phyloP scores from a whole-genome alignment of 2,329 filamentous ascomycete species.

The Apiospora koreana region DNA sequence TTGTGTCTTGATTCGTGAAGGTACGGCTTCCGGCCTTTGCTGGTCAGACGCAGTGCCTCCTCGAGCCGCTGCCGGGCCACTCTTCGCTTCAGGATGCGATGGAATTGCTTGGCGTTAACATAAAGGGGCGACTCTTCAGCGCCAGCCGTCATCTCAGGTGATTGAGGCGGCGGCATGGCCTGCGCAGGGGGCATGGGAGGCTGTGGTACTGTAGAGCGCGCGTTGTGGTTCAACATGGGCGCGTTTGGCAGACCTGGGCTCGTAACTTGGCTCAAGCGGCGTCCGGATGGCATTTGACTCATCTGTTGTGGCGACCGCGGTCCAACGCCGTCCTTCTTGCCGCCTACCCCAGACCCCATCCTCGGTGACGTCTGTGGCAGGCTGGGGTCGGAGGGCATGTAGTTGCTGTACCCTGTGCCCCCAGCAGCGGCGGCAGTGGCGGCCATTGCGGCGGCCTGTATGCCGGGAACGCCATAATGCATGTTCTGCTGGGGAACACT shows the following conservation, averaged over 20 bases:
- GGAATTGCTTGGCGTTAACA: slow-evolving; percentile 98
- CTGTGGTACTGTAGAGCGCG: slow-evolving; percentile 50
- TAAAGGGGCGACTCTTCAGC: slow-evolving; percentile 92
- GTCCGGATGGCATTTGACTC: slow-evolving; percentile 60
- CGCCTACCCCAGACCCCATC: slow-evolving; percentile 61
- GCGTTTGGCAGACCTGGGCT: slow-evolving; percentile 75
- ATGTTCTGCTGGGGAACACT: slow-evolving; percentile 73
- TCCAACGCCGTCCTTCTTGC: slow-evolving; percentile 71
- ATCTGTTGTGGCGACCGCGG: slow-evolving; percentile 78
- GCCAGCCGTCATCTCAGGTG: slow-evolving; percentile 74
- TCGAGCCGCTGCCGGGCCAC: slow-evolving; percentile 93
- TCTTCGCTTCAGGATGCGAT: slow-evolving; percentile 91
- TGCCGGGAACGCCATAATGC: slow-evolving; percentile 81
- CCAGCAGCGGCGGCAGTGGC: slow-evolving; percentile 89
- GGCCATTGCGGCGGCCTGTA: slow-evolving; percentile 90
- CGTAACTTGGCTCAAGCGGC: slow-evolving; percentile 75
- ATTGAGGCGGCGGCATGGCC: slow-evolving; percentile 69
- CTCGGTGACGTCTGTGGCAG: slow-evolving; percentile 74
- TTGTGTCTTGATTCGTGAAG: slow-evolving; percentile 97
- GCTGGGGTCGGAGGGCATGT: slow-evolving; percentile 70
- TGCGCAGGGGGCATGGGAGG: slow-evolving; percentile 65
- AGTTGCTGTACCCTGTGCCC: slow-evolving; percentile 65
- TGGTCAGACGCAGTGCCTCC: slow-evolving; percentile 87
- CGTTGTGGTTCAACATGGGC: slow-evolving; percentile 72
- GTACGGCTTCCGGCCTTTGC: slow-evolving; percentile 95